Evolutionary conservation across 345 rosid species (phyloP), one percentile per base, ranked within the genome.

Genomic region (Salix caprea): DNA sequence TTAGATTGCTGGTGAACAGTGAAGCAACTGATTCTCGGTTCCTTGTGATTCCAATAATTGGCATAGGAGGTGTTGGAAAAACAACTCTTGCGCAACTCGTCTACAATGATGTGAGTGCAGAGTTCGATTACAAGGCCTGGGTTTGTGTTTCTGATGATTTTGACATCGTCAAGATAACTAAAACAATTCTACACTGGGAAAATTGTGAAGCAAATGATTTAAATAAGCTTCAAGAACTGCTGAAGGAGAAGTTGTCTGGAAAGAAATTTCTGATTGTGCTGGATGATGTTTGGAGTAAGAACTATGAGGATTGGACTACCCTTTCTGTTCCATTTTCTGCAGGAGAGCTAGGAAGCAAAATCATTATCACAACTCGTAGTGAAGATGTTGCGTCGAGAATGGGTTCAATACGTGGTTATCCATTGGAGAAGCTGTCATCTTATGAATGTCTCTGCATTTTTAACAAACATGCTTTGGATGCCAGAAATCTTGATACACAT

Each of bases 211-310:
- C 18, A 0, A 74, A 58, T 6, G 82, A 74, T 36, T 4, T 85
- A 13, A 72, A 77, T 67, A 48, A 30, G 8, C 75, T 80, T 15
- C 81, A 80, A 64, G 16, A 37, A 18, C 68, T 39, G 2, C 60
- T 84, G 24, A 65, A 69, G 37, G 52, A 80, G 36, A 36, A 58
- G 46, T 21, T 84, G 26, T 7, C 4, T 0, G 56, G 69, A 5
- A 72, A 78, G 67, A 81, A 72, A 7, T 69, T 78, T 69, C n/a
- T 81, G 2, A 12, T 84, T 32, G 74, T 80, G 8, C 68, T 80
- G 14, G 84, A 83, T 44, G 86, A 83, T 60, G 75, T 83, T 23
- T 83, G 83, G 86, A 36, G 37, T 36, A 36, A 36, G 37, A 36
- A 36, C 37, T 36, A 36, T 36, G 37, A 36, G 37, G 37, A 36